phyloP scores from a whole-genome alignment of 2,329 filamentous ascomycete species.

The Aureobasidium melanogenum region DNA sequence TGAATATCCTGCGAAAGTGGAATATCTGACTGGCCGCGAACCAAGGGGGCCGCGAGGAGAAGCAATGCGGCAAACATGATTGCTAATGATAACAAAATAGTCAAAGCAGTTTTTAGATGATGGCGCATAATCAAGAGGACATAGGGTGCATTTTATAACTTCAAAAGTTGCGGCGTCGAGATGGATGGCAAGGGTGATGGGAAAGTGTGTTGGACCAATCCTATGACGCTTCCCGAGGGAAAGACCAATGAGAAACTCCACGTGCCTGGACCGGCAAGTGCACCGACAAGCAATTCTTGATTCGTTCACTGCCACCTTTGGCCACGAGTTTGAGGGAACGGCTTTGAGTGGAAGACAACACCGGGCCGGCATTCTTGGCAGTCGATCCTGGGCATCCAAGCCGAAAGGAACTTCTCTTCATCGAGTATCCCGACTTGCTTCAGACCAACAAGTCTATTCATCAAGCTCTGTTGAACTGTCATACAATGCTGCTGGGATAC shows the following conservation, averaged over 20 bases:
- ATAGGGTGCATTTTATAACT: not conserved
- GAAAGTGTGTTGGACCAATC: not conserved
- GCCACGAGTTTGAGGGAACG: slow-evolving; percentile 1
- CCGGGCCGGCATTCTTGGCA: not conserved
- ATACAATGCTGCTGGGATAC: not conserved
- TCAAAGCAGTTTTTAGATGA: not conserved
- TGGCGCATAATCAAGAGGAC: not conserved
- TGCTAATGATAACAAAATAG: not conserved
- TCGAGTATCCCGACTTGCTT: not conserved
- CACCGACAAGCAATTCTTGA: not conserved
- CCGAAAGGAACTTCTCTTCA: not conserved
- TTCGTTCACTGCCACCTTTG: not conserved
- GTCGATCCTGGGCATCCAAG: not conserved
- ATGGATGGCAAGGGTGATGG: not conserved
- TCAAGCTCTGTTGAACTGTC: not conserved
- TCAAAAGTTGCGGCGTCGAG: not conserved
- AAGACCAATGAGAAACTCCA: slow-evolving; percentile 9
- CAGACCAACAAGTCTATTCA: not conserved
- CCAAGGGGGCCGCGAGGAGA: slow-evolving; percentile 3
- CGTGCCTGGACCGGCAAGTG: not conserved
- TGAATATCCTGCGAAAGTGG: slow-evolving; percentile 42
- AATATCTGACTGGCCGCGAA: slow-evolving; percentile 24
- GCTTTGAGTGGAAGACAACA: slow-evolving; percentile 5
- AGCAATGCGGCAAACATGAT: slow-evolving; percentile 2
- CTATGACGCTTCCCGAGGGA: not conserved